Evolutionary conservation across 768 basidiomycete species (phyloP).

Genomic region (Pholiota conissans): DNA sequence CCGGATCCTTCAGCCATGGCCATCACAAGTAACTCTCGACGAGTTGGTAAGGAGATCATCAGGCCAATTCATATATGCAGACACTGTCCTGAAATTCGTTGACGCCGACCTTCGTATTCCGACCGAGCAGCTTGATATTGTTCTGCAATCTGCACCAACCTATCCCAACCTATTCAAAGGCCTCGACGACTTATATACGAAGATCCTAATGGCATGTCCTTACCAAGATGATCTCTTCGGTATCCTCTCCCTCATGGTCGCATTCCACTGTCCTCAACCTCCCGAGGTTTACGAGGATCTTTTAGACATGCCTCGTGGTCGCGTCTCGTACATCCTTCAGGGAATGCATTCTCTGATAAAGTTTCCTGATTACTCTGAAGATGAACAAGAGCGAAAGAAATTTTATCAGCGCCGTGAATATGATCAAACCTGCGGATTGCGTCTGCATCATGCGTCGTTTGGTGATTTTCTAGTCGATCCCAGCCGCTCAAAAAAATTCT

Average conservation of each 20-base stretch:
- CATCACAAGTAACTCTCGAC: slow-evolving; percentile 2
- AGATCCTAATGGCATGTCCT: slow-evolving; percentile 8
- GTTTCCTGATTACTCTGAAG: slow-evolving; percentile 8
- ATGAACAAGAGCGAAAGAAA: slow-evolving; percentile 5
- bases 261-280: slow-evolving; percentile 10
- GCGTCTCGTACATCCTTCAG: slow-evolving; percentile 5
- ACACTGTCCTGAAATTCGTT: slow-evolving; percentile 17
- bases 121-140: slow-evolving; percentile 8
- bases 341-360: slow-evolving; percentile 12
- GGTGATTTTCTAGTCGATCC: slow-evolving; percentile 13
- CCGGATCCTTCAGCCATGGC: slow-evolving; percentile 1
- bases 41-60: slow-evolving; percentile 10
- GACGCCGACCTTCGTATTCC: slow-evolving; percentile 9
- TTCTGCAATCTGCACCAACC: background rate
- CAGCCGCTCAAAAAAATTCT: slow-evolving; percentile 5
- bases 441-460: slow-evolving; percentile 13
- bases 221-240: background rate
- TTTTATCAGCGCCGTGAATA: slow-evolving; percentile 9
- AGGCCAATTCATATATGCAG: slow-evolving; percentile 18
- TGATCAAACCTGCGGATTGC: slow-evolving; percentile 11
- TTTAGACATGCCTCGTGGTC: slow-evolving; percentile 3
- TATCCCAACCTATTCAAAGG: background rate
- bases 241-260: slow-evolving; percentile 9
- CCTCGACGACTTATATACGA: slow-evolving; percentile 13
- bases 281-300: slow-evolving; percentile 14